Evolutionary conservation across 164 flowering plant species (phyloP).

Genomic region (Nymphaea colorata): DNA sequence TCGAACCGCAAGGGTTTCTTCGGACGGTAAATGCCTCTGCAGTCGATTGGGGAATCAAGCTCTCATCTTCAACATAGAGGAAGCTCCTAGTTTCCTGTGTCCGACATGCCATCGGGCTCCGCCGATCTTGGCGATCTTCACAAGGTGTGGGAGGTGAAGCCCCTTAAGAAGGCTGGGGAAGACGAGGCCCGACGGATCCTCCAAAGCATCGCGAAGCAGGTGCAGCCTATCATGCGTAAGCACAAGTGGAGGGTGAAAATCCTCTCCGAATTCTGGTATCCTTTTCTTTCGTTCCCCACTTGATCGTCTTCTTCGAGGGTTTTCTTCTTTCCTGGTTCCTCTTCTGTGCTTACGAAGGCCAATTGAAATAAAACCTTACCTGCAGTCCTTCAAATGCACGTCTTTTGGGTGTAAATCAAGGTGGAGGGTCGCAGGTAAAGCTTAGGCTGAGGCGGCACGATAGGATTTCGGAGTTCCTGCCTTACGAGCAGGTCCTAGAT

Average conservation of each 20-base stretch:
- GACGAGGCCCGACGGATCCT: constrained; percentile 66
- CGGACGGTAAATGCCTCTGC: too few species aligned
- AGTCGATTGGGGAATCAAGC: too few species aligned
- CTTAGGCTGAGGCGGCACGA: constrained; percentile 65
- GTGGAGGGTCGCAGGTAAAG: constrained; percentile 68
- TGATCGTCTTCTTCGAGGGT: constrained; percentile 2
- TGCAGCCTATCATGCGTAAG: constrained; percentile 86
- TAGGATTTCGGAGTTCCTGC: constrained; percentile 62
- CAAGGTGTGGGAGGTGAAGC: constrained; percentile 86
- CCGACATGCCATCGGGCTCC: background rate
- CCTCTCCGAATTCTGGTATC: constrained; percentile 83
- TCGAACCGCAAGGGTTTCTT: too few species aligned
- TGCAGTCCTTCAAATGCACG: constrained; percentile 60
- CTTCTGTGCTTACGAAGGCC: background rate
- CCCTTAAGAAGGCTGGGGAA: constrained; percentile 54
- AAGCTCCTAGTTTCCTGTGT: background rate
- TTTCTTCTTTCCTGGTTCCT: background rate
- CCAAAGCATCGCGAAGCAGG: constrained; percentile 73
- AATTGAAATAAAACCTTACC: too few species aligned
- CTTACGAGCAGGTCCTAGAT: constrained; percentile 69
- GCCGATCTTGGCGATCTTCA: constrained; percentile 61
- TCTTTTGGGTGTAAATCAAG: constrained; percentile 80
- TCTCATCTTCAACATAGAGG: background rate
- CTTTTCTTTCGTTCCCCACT: background rate
- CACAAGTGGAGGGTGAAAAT: constrained; percentile 86